Evolutionary conservation across 768 basidiomycete genomes (phyloP).

Genomic region (Neoboletus brunneissimus): DNA sequence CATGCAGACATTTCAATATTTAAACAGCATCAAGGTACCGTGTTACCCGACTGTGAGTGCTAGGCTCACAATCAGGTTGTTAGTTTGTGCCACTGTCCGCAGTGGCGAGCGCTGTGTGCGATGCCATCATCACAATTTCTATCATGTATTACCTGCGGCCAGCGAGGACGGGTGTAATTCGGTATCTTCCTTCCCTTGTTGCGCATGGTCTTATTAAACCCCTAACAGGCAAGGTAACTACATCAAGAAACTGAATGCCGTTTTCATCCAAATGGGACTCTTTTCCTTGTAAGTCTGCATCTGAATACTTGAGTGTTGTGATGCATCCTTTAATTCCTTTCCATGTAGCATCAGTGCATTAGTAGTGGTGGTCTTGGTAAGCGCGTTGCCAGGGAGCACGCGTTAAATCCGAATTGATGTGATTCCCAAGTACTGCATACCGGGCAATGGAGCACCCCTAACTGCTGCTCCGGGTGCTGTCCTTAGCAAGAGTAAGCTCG

Average conservation of each 20-base stretch:
- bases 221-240: slow-evolving; percentile 2
- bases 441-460: neutral
- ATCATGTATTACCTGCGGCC: slow-evolving; percentile 17
- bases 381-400: neutral
- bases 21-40: slow-evolving; percentile 7
- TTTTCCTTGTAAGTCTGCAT: slow-evolving; percentile 13
- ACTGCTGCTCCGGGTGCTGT: slow-evolving; percentile 7
- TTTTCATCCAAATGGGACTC: slow-evolving; percentile 23
- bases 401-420: neutral
- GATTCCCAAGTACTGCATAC: neutral
- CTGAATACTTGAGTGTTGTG: neutral
- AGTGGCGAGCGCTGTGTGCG: slow-evolving; percentile 20
- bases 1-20: slow-evolving; percentile 1
- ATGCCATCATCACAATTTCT: slow-evolving; percentile 17
- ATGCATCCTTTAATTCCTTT: neutral
- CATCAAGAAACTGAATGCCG: slow-evolving; percentile 11
- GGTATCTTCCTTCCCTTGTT: slow-evolving; percentile 2
- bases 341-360: slow-evolving; percentile 7
- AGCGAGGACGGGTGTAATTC: slow-evolving; percentile 3
- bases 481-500: slow-evolving; percentile 17
- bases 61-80: neutral
- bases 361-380: neutral
- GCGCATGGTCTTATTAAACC: neutral
- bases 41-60: too few relatives aligned
- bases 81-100: slow-evolving; percentile 10